Conservation (phyloP, 2,329 filamentous ascomycete genomes). For the Ophiostoma populinum region DNA sequence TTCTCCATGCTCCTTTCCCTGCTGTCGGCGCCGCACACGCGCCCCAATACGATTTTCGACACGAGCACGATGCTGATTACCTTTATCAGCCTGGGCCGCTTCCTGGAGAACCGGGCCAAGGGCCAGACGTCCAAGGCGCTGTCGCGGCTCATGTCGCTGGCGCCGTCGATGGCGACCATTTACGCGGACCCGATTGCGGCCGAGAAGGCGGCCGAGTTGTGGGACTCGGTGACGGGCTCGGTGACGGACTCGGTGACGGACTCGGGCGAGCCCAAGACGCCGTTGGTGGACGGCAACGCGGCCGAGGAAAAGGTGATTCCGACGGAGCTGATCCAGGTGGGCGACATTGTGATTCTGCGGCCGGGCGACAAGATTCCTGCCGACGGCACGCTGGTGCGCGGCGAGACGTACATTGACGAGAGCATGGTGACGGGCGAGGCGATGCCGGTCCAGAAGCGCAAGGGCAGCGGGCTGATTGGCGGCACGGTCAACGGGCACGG, state of each 20-base stretch:
- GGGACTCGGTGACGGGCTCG: slow-evolving; percentile 31
- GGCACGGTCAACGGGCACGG: slow-evolving; percentile 93
- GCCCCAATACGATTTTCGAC: slow-evolving; percentile 84
- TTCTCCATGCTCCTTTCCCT: slow-evolving; percentile 75
- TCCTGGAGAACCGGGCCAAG: slow-evolving; percentile 85
- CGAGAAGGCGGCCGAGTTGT: slow-evolving; percentile 72
- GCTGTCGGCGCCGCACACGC: slow-evolving; percentile 53
- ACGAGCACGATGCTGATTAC: slow-evolving; percentile 98
- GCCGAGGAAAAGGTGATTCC: slow-evolving; percentile 77
- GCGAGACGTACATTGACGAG: slow-evolving; percentile 88
- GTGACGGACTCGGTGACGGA: too few species aligned
- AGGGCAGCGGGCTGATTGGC: slow-evolving; percentile 65
- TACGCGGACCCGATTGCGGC: slow-evolving; percentile 89
- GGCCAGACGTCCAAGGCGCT: slow-evolving; percentile 91
- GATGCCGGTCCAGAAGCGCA: slow-evolving; percentile 81
- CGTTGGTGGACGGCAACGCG: slow-evolving; percentile 35
- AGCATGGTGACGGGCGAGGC: slow-evolving; percentile 98
- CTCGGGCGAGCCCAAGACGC: slow-evolving; percentile 26
- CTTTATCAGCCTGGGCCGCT: slow-evolving; percentile 81
- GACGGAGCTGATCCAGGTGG: slow-evolving; percentile 84
- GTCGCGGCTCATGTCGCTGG: slow-evolving; percentile 84
- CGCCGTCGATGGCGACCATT: slow-evolving; percentile 92
- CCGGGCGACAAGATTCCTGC: slow-evolving; percentile 95
- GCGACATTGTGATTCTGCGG: slow-evolving; percentile 80
- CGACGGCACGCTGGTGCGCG: slow-evolving; percentile 71